Evolutionary conservation across 2,329 filamentous ascomycete genomes (phyloP).

Genomic region (Paraphaeosphaeria minitans): DNA sequence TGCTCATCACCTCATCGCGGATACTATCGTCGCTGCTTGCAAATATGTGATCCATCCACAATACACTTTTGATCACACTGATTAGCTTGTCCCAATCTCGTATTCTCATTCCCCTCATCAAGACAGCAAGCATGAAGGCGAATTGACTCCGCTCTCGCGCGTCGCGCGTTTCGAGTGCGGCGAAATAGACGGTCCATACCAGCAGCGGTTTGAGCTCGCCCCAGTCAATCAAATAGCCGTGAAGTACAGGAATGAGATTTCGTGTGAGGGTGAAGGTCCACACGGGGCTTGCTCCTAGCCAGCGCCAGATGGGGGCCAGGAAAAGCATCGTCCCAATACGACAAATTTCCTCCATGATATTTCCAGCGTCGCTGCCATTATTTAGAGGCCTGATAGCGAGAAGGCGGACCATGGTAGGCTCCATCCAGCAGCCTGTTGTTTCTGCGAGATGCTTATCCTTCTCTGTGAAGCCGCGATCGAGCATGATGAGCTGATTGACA

Average conservation of each 20-base stretch:
- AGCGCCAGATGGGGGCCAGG: constrained; percentile 33
- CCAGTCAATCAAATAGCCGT: constrained; percentile 33
- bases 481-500: constrained; percentile 29
- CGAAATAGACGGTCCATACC: constrained; percentile 34
- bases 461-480: constrained; percentile 31
- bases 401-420: constrained; percentile 34
- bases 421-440: constrained; percentile 36
- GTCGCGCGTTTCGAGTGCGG: constrained; percentile 33
- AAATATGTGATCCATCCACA: constrained; percentile 40
- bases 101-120: constrained; percentile 30
- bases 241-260: constrained; percentile 29
- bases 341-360: constrained; percentile 38
- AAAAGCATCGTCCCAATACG: constrained; percentile 38
- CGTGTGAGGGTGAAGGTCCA: constrained; percentile 29
- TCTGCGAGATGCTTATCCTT: constrained; percentile 27
- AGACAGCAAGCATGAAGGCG: constrained; percentile 32
- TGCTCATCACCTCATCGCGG: constrained; percentile 33
- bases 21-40: constrained; percentile 28
- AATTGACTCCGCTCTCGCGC: constrained; percentile 31
- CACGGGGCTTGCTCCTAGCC: constrained; percentile 31
- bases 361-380: constrained; percentile 16
- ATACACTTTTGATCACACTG: constrained; percentile 29
- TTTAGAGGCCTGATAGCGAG: constrained; percentile 29
- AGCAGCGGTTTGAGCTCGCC: constrained; percentile 34
- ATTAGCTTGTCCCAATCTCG: constrained; percentile 30